These are phyloP conservation scores for Thalassiosira allenii DNA, from an alignment of 352 stramenopile species.

Conservation along the genomic window DNA sequence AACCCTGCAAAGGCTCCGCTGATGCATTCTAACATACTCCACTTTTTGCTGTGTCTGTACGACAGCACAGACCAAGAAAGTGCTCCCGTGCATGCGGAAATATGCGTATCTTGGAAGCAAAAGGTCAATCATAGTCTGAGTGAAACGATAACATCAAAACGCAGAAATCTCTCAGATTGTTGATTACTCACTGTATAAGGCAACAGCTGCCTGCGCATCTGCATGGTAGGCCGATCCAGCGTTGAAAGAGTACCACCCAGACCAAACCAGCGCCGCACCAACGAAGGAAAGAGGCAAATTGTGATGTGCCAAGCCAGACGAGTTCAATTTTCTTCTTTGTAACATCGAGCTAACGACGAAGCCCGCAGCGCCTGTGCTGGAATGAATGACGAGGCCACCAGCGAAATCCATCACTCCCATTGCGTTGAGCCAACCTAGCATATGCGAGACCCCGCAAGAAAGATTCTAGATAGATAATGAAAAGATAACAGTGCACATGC, in stretches of 20 bases:
- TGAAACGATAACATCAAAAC: too few relatives aligned
- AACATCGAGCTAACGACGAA: background rate
- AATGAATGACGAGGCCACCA: background rate
- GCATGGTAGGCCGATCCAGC: background rate
- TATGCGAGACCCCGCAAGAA: too few relatives aligned
- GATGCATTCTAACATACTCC: background rate
- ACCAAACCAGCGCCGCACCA: background rate
- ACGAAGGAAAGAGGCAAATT: background rate
- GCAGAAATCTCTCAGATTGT: too few relatives aligned
- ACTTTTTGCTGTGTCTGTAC: background rate
- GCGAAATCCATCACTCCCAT: background rate
- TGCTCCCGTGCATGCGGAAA: background rate
- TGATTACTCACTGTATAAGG: too few relatives aligned
- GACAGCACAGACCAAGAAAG: background rate
- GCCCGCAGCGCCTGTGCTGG: background rate
- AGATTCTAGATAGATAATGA: too few relatives aligned
- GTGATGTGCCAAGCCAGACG: background rate
- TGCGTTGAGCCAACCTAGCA: background rate
- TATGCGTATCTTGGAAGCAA: too few relatives aligned
- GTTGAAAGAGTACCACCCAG: background rate
- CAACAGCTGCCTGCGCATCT: background rate
- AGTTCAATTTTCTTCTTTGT: background rate
- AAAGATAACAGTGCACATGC: too few relatives aligned
- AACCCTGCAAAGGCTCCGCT: background rate
- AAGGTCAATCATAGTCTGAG: too few relatives aligned